Conservation (phyloP, 2,329 filamentous ascomycete genomes). For the Pyrenochaeta sp. region DNA sequence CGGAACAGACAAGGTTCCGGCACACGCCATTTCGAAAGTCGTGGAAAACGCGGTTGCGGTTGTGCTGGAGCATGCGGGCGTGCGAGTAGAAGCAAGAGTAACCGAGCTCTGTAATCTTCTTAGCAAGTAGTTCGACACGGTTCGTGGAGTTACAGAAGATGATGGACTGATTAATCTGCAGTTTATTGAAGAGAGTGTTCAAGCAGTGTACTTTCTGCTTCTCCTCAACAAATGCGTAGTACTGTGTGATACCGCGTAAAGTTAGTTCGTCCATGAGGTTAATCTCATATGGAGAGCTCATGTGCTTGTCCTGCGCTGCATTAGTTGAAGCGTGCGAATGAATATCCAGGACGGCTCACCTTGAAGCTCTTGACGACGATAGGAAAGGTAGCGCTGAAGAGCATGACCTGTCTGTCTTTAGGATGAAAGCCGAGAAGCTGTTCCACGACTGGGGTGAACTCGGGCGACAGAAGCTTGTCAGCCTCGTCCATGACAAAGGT, state of each 20-base stretch:
- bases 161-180: conserved; percentile 99
- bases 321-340: conserved; percentile 10
- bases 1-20: conserved; percentile 97
- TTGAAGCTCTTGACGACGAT: conserved; percentile 97
- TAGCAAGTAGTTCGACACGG: conserved; percentile 93
- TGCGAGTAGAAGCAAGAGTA: conserved; percentile 99
- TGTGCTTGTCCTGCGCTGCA: conserved; percentile 80
- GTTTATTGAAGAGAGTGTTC: conserved; percentile 97
- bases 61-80: conserved; percentile 95
- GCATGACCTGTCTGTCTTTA: conserved; percentile 98
- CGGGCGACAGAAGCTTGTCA: conserved; percentile 94
- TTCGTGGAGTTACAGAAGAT: conserved; percentile 99
- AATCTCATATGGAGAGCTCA: conserved; percentile 96
- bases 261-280: conserved; percentile 99
- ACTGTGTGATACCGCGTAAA: conserved; percentile 96
- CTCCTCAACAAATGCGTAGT: conserved; percentile 99
- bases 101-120: conserved; percentile 98
- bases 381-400: conserved; percentile 98
- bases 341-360: conserved; percentile 37
- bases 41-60: conserved; percentile 98
- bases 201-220: conserved; percentile 99
- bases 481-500: conserved; percentile 99
- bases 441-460: conserved; percentile 98
- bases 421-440: conserved; percentile 94
- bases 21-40: conserved; percentile 98